Evolutionary conservation across 768 basidiomycete species (phyloP), one percentile per base, ranked within the genome.

Genomic region (Kondoa subrosea): DNA sequence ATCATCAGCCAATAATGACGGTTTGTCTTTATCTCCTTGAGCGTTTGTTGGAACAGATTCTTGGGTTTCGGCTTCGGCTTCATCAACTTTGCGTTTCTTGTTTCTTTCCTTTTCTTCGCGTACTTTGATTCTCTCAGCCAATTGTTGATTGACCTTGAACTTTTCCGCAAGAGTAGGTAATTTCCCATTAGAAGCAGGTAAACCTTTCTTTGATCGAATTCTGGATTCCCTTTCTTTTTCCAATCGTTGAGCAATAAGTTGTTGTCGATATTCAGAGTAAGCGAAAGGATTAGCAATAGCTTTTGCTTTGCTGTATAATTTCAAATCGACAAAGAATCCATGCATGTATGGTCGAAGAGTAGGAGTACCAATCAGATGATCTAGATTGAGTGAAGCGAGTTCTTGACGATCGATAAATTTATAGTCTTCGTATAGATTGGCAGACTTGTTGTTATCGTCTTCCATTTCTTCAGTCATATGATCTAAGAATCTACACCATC

Each of bases 331-430:
- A 80, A 99, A 97, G 83, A 92, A 97, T 57, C 95, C 95, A 77
- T 99, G 95, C 93, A 99, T 96, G 79, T 97, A 99, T 2, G 95
- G 95, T 77, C 93, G 93, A 81, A 97, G 88, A 21, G 88, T 85
- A 26, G 91, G 85, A 3, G 92, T 93, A 64, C 95, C 95, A 71
- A 95, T 80, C 73, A 99, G 88, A 76, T 93, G 90, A 72, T 91
- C 88, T 76, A 99, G 78, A n/a, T 91, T 89, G 62, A 73, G 92
- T 92, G 81, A 85, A 71, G 84, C 83, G 67, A 97, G 82, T 76
- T 97, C 95, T 68, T 79, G 81, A 71, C 87, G 82, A 77, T 91
- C 90, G 66, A 99, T 83, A 75, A 97, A 99, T 78, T 99, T 99
- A 84, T 85, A 97, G 79, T 97, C 95, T 76, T 92, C 87, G 76